Evolutionary conservation across 371 early-diverging fungal genomes (phyloP).

Genomic region (Rhizopus arrhizus): DNA sequence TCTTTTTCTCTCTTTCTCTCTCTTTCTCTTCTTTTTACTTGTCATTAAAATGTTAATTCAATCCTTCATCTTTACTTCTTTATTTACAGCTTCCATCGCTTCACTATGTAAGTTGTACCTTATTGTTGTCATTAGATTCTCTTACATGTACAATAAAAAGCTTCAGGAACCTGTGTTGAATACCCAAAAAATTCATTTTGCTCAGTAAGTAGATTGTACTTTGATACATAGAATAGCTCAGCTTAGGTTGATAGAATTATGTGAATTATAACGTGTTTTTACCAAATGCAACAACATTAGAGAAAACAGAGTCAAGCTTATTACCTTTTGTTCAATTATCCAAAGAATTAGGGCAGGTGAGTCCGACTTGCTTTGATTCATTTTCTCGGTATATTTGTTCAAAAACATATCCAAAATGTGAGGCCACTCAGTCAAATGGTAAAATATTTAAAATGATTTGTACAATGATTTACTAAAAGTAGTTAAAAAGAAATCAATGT

Average conservation of each 20-base stretch:
- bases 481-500: constrained; percentile 13
- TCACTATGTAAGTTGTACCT: not conserved
- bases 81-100: not conserved
- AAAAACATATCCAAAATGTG: constrained; percentile 31
- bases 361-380: constrained; percentile 9
- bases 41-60: not conserved
- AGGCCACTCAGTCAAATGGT: constrained; percentile 17
- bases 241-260: constrained; percentile 12
- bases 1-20: not conserved
- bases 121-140: not conserved
- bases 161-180: constrained; percentile 18
- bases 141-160: not conserved
- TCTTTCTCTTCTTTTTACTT: not conserved
- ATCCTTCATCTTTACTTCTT: not conserved
- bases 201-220: constrained; percentile 12
- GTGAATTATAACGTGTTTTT: constrained; percentile 25
- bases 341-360: not conserved
- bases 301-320: not conserved
- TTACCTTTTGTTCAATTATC: not conserved
- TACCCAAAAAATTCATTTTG: constrained; percentile 27
- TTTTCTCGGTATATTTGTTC: constrained; percentile 28
- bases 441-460: not conserved
- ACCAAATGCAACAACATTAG: constrained; percentile 9
- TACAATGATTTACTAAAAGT: not conserved
- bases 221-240: not conserved